A percentile compares a stretch with the other conserved stretches of the same genome.
These are phyloP conservation scores for Pharnaceum exiguum DNA, from an alignment of 148 eudicot genomes.

Conservation along the genomic window DNA sequence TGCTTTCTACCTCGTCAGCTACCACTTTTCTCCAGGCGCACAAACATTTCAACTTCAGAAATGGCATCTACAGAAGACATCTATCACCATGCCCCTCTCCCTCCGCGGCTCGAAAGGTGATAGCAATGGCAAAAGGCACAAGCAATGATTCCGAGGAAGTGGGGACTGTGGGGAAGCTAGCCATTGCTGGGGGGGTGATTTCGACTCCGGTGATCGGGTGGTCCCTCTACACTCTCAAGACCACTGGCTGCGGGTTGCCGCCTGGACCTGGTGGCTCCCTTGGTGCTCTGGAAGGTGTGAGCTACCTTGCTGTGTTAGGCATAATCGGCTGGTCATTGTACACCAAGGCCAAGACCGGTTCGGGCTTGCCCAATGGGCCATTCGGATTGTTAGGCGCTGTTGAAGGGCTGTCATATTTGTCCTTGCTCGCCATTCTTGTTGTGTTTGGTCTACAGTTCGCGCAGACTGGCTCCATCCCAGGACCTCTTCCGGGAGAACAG, in stretches of 20 bases:
- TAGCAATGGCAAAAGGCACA: constrained; percentile 48
- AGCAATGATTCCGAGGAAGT: constrained; percentile 25
- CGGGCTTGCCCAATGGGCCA: constrained; percentile 88
- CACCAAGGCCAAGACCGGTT: constrained; percentile 84
- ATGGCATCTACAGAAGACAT: background rate
- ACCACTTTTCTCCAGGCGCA: constrained; percentile 9
- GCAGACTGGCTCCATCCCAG: constrained; percentile 74
- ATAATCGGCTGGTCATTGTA: constrained; percentile 86
- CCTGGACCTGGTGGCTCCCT: constrained; percentile 95
- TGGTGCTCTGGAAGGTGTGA: constrained; percentile 90
- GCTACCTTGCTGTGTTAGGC: constrained; percentile 72
- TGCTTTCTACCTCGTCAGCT: constrained; percentile 15
- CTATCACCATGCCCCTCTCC: background rate
- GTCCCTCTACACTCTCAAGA: constrained; percentile 92
- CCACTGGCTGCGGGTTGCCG: constrained; percentile 97
- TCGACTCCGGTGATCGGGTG: constrained; percentile 78
- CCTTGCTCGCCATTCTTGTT: constrained; percentile 66
- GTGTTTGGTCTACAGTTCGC: constrained; percentile 77
- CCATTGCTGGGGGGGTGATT: constrained; percentile 63
- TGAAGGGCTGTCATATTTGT: constrained; percentile 81
- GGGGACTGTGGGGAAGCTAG: constrained; percentile 35
- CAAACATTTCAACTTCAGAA: background rate
- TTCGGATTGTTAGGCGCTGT: constrained; percentile 90
- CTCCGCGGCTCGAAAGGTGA: constrained; percentile 8
- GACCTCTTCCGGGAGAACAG: constrained; percentile 83